Evolutionary conservation across 306 rosid species (phyloP).

Genomic region (Morella rubra): DNA sequence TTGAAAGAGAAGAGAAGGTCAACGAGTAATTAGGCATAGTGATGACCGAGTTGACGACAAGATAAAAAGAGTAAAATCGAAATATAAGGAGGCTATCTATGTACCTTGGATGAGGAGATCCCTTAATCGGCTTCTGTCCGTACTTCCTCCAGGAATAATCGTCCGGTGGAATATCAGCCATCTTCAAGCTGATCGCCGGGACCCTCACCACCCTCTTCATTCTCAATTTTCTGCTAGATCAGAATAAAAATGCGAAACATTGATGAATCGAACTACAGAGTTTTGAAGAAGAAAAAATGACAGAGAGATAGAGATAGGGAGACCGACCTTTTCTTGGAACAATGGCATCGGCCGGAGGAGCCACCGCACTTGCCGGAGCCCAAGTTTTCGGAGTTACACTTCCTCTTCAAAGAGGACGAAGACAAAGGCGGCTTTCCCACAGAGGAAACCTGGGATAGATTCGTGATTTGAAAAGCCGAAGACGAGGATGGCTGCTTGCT

Average conservation of each 20-base stretch:
- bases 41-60: not conserved
- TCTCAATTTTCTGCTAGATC: conserved; percentile 52
- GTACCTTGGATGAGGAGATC: conserved; percentile 92
- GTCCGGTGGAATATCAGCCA: conserved; percentile 91
- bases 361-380: conserved; percentile 69
- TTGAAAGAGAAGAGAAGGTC: not conserved
- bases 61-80: not conserved
- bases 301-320: not conserved
- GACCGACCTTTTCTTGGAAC: conserved; percentile 73
- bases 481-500: conserved; percentile 51
- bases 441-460: conserved; percentile 56
- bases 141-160: conserved; percentile 93
- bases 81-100: not conserved
- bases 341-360: conserved; percentile 72
- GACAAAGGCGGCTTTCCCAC: conserved; percentile 78
- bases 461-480: conserved; percentile 63
- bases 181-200: conserved; percentile 77
- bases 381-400: conserved; percentile 71
- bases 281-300: not conserved
- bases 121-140: conserved; percentile 89
- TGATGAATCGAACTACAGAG: not conserved
- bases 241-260: not conserved
- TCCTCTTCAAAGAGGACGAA: conserved; percentile 64
- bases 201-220: conserved; percentile 75
- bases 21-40: conserved; percentile 5